Evolutionary conservation across 441 rosid species (phyloP), one percentile per base, ranked within the genome.

Genomic region (Brassica balearica): DNA sequence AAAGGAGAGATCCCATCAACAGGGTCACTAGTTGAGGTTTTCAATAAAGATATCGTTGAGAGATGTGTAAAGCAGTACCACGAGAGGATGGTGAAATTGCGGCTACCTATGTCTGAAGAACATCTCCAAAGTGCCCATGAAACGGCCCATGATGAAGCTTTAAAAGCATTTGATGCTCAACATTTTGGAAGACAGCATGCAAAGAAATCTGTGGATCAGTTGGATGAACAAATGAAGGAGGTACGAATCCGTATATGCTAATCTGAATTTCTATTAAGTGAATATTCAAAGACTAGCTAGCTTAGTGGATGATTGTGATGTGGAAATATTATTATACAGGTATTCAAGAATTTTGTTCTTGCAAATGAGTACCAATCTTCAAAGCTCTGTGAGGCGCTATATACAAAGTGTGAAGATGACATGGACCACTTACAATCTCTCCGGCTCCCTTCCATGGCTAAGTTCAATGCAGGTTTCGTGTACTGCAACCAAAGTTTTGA

Each of bases 1-100:
- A 96, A 96, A 85, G 99, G 99, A 72, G 98, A 96, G 85, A 96
- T 96, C 81, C 99, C 99, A 79, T 89, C 99, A 64, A 96, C 99
- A 15, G 99, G 99, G 75, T 96, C 98, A 72, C 89, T 96, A 29
- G 98, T 96, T 80, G 98, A 96, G 92, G 87, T 92, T 80, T 96
- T 96, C 84, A 96, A 96, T 73, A 96, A 92, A 85, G 97, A 84
- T 78, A 96, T 96, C 76, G 87, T 96, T 69, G 96, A 94, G 67
- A 86, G 91, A 19, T 94, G 99, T 78, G 80, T 92, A 80, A 96
- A 94, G 84, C 80, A 90, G 65, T 96, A 96, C 75, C 85, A 81
- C 81, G 97, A 84, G 78, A 79, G 73, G 78, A 94, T 96, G 86
- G 86, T 81, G 58, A 88, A 84, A 80, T 48, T 94, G 76, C 38